phyloP scores from a whole-genome alignment of 345 rosid genomes.

The Salix suchowensis region DNA sequence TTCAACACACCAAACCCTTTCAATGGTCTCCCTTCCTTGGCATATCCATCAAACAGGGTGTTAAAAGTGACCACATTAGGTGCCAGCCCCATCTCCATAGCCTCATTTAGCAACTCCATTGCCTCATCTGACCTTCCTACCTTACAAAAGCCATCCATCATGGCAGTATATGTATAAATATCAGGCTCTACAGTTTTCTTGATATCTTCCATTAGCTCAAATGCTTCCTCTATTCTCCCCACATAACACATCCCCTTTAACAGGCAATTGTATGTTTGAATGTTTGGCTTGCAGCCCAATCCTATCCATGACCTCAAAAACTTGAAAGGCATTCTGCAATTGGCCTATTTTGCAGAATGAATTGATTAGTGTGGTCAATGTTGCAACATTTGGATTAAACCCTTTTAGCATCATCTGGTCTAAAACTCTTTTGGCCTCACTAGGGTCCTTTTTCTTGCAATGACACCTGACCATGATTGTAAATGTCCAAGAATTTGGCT shows the following conservation, averaged over 20 bases:
- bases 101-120: conserved; percentile 51
- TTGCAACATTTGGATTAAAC: conserved; percentile 33
- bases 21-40: conserved; percentile 49
- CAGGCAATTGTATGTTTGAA: conserved; percentile 59
- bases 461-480: conserved; percentile 40
- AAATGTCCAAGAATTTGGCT: conserved; percentile 40
- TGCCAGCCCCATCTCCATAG: conserved; percentile 36
- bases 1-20: conserved; percentile 45
- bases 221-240: conserved; percentile 64
- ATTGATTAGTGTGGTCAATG: conserved; percentile 36
- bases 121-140: conserved; percentile 71
- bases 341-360: conserved; percentile 46
- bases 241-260: conserved; percentile 63
- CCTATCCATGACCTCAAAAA: conserved; percentile 36
- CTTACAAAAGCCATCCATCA: conserved; percentile 72
- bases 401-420: conserved; percentile 41
- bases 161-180: conserved; percentile 49
- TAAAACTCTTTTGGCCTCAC: conserved; percentile 39
- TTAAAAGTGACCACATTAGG: conserved; percentile 53
- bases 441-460: conserved; percentile 37
- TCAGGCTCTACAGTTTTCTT: conserved; percentile 41
- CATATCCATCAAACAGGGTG: conserved; percentile 54
- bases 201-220: conserved; percentile 36
- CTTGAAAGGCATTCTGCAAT: conserved; percentile 43
- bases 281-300: conserved; percentile 33